Conservation (phyloP, 2,329 filamentous ascomycete genomes). For the Ascochyta fabae region DNA sequence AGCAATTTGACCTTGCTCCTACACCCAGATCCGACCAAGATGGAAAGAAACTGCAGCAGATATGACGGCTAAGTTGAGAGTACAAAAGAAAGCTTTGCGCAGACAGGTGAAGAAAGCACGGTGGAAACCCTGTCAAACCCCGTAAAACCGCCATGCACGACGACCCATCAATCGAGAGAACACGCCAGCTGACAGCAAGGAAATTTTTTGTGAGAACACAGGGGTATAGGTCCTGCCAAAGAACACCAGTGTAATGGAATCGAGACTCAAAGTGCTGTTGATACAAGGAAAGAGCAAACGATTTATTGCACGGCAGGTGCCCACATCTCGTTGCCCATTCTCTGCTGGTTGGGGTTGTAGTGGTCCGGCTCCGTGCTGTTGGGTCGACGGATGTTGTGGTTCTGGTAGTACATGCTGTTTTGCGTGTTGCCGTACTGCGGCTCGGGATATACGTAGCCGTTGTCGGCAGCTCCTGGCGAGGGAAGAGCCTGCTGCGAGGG, state of each 20-base stretch:
- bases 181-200: slow-evolving; percentile 37
- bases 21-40: slow-evolving; percentile 22
- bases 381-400: slow-evolving; percentile 72
- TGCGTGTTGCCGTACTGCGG: slow-evolving; percentile 66
- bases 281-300: slow-evolving; percentile 35
- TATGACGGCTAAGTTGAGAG: slow-evolving; percentile 29
- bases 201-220: slow-evolving; percentile 48
- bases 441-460: slow-evolving; percentile 82
- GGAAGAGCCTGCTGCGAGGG: slow-evolving; percentile 76
- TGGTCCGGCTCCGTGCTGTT: slow-evolving; percentile 73
- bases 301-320: slow-evolving; percentile 51
- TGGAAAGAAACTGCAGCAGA: slow-evolving; percentile 36
- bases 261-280: slow-evolving; percentile 37
- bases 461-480: slow-evolving; percentile 71
- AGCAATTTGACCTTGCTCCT: slow-evolving; percentile 17
- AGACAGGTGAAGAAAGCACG: slow-evolving; percentile 20
- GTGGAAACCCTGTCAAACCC: slow-evolving; percentile 30
- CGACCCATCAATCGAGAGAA: slow-evolving; percentile 32
- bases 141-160: slow-evolving; percentile 37
- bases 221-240: slow-evolving; percentile 50
- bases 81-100: slow-evolving; percentile 32
- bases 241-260: slow-evolving; percentile 47
- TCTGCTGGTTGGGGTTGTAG: slow-evolving; percentile 52
- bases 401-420: slow-evolving; percentile 73
- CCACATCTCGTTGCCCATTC: slow-evolving; percentile 50